These are phyloP conservation scores for Auricularia heimuer DNA, from an alignment of 768 basidiomycete genomes.

Conservation along the genomic window DNA sequence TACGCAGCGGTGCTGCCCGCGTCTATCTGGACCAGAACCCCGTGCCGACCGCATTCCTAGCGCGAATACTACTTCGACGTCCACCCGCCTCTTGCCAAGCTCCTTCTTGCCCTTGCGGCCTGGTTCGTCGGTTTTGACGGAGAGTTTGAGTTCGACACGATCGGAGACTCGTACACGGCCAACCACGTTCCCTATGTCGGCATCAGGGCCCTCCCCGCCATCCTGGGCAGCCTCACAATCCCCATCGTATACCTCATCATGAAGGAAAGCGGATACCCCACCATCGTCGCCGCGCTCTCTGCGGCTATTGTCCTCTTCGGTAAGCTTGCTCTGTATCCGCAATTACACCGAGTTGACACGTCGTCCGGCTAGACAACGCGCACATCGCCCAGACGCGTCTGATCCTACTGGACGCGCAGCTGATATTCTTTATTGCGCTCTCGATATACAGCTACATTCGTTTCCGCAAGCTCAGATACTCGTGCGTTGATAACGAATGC, in stretches of 20 bases:
- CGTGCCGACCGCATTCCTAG: constrained; percentile 13
- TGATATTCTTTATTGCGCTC: constrained; percentile 92
- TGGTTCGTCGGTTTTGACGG: constrained; percentile 98
- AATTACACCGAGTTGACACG: background rate
- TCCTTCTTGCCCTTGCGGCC: constrained; percentile 86
- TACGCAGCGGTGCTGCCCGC: background rate
- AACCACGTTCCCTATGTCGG: constrained; percentile 90
- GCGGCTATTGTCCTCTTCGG: constrained; percentile 81
- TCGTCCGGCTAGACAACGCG: constrained; percentile 63
- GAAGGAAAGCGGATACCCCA: constrained; percentile 96
- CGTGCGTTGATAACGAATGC: constrained; percentile 30
- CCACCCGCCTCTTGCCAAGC: constrained; percentile 93
- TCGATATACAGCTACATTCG: constrained; percentile 90
- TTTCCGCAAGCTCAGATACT: constrained; percentile 90
- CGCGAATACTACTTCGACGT: constrained; percentile 99
- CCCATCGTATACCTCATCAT: constrained; percentile 92
- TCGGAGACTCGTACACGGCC: constrained; percentile 85
- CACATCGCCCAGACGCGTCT: constrained; percentile 94
- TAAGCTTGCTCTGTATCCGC: constrained; percentile 28
- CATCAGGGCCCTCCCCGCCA: constrained; percentile 84
- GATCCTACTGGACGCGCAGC: constrained; percentile 86
- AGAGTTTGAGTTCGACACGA: constrained; percentile 85
- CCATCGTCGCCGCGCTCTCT: constrained; percentile 82
- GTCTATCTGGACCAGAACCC: background rate
- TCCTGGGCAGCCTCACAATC: constrained; percentile 82